Conservation (phyloP, 2,329 filamentous ascomycete species). For the Tympanopsis confertula region DNA sequence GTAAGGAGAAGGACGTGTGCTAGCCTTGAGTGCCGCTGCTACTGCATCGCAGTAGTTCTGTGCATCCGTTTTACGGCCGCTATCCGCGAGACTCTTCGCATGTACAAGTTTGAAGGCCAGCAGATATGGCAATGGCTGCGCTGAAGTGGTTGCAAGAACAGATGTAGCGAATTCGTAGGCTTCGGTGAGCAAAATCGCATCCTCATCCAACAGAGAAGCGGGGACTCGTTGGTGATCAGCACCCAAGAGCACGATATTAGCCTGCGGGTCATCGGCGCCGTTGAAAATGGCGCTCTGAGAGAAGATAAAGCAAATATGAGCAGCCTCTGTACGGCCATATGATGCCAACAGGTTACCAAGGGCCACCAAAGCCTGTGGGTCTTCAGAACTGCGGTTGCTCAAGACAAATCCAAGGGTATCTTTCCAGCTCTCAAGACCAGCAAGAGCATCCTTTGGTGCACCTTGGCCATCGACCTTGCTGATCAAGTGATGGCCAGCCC, state of each 20-base stretch:
- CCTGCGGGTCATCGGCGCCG: constrained; percentile 67
- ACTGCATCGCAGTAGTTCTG: constrained; percentile 87
- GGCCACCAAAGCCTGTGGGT: constrained; percentile 65
- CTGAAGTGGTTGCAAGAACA: constrained; percentile 28
- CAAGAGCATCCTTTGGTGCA: constrained; percentile 52
- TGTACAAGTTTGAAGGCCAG: constrained; percentile 86
- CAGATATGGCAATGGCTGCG: constrained; percentile 63
- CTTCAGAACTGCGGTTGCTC: constrained; percentile 75
- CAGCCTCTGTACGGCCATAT: constrained; percentile 82
- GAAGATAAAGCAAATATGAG: constrained; percentile 89
- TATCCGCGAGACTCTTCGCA: constrained; percentile 72
- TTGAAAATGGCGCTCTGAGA: constrained; percentile 64
- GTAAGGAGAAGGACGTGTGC: constrained; percentile 76
- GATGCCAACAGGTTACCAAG: constrained; percentile 72
- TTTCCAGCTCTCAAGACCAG: constrained; percentile 84
- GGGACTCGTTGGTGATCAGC: constrained; percentile 66
- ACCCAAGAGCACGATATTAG: constrained; percentile 73
- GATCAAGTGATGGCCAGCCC: constrained; percentile 83
- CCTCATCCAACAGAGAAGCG: constrained; percentile 62
- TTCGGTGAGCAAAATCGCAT: constrained; percentile 87
- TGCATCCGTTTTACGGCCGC: constrained; percentile 71
- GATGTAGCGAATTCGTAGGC: constrained; percentile 68
- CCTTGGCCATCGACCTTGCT: constrained; percentile 1
- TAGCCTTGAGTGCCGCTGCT: constrained; percentile 60
- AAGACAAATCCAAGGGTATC: constrained; percentile 79